Percentiles rank a stretch among this genome's conserved stretches.
Conservation (phyloP, 108 stramenopile species). For the Chaetoceros muelleri region DNA sequence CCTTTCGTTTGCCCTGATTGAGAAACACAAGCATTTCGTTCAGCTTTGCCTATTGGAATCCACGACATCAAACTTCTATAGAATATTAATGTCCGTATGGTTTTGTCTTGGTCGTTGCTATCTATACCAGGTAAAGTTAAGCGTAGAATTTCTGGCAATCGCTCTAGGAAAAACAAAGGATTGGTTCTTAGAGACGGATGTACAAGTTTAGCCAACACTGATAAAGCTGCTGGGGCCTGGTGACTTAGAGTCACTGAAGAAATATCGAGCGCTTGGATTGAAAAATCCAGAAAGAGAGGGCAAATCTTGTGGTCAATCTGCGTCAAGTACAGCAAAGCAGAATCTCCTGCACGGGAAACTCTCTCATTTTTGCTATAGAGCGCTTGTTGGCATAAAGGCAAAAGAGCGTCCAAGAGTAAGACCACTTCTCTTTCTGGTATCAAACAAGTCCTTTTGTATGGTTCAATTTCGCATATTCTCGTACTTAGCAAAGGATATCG, state of each 20-base stretch:
- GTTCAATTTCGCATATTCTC: conserved; percentile 44
- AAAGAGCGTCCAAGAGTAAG: conserved; percentile 50
- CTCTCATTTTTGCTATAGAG: conserved; percentile 80
- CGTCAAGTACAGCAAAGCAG: conserved; percentile 63
- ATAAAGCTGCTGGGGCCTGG: conserved; percentile 82
- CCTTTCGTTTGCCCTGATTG: neutral
- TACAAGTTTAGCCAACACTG: conserved; percentile 48
- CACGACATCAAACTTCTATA: conserved; percentile 74
- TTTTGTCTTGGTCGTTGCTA: conserved; percentile 86
- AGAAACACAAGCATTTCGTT: neutral
- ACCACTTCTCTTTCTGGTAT: conserved; percentile 65
- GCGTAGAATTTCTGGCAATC: conserved; percentile 65
- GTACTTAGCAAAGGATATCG: conserved; percentile 26
- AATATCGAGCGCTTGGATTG: conserved; percentile 59
- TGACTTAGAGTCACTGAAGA: conserved; percentile 75
- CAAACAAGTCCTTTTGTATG: conserved; percentile 22
- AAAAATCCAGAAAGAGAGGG: conserved; percentile 80
- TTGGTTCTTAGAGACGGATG: conserved; percentile 53
- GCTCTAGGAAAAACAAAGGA: conserved; percentile 44
- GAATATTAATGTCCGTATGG: conserved; percentile 70
- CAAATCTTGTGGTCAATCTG: conserved; percentile 72
- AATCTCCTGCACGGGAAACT: conserved; percentile 77
- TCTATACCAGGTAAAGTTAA: conserved; percentile 82
- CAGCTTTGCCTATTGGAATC: conserved; percentile 57
- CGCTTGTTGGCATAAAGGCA: conserved; percentile 77